Base-by-base conservation (phyloP, 345 rosid species). In the Eucalyptus lansdowneana region DNA sequence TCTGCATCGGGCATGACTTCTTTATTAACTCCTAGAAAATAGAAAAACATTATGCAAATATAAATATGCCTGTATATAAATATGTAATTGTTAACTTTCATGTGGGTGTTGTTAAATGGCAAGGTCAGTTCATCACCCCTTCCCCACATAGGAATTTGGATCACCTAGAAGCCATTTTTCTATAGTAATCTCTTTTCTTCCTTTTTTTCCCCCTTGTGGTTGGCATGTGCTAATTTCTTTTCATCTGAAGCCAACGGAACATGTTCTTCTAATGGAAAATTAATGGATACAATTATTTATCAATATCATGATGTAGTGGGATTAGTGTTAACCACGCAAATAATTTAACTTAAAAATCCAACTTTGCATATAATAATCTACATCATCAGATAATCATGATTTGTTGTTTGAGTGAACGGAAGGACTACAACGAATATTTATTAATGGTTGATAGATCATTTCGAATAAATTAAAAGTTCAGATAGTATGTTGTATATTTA, bases 331-430 rank as follows among this genome's bases (percentile, higher is more conserved):
- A 29, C 72, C 34, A 15, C 3, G 2, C 40, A n/a, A 65, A n/a
- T 65, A n/a, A 31, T n/a, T 53, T 53, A 53, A 53, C 29, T 56
- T 56, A 56, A 56, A 56, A 56, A 56, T 56, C 6, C 27, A 56
- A 56, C 62, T 56, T 1, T 9, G 0, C 29, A 22, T 56, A 10
- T 56, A 56, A 56, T 56, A 56, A 56, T 56, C 13, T 56, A 56
- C 6, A 9, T 56, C 1, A 56, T 56, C 13, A 56, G 0, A 56
- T 22, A 56, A 56, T 25, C 13, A 10, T 24, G 29, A 25, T 56
- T 56, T 24, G 1, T 10, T 25, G 4, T 24, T 0, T 10, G 62
- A 56, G 12, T 6, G 3, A 56, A 56, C 0, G 1, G 6, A 24
- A 56, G 29, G 14, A 56, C 29, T 56, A 56, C 1, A 24, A 9